A percentile compares a stretch with the other conserved stretches of the same genome.
phyloP scores from a whole-genome alignment of 345 rosid species.

The Clarkia xantiana region DNA sequence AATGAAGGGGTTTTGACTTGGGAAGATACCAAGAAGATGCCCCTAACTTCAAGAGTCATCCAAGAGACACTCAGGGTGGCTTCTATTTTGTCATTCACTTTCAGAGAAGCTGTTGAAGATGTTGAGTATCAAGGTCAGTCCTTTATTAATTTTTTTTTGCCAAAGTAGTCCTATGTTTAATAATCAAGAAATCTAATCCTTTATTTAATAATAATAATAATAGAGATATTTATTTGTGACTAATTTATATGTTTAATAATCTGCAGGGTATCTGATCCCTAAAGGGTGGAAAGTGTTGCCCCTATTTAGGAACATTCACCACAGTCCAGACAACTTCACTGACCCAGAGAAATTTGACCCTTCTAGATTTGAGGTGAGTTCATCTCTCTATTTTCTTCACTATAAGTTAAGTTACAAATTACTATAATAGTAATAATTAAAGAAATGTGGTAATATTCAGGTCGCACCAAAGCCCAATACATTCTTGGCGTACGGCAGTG shows the following conservation, averaged over 20 bases:
- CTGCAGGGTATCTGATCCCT: slow-evolving; percentile 67
- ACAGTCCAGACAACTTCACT: slow-evolving; percentile 47
- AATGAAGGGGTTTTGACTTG: slow-evolving; percentile 21
- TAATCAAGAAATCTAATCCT: no score
- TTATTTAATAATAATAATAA: no score
- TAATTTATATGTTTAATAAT: no score
- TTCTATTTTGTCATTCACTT: slow-evolving; percentile 35
- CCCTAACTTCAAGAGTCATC: slow-evolving; percentile 27
- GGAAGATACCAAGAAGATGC: slow-evolving; percentile 47
- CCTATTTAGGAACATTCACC: slow-evolving; percentile 79
- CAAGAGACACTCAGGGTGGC: slow-evolving; percentile 36
- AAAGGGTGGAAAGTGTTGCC: slow-evolving; percentile 96
- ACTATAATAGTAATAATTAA: no score
- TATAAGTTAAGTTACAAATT: no score
- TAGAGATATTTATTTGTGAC: no score
- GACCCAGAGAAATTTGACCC: slow-evolving; percentile 74
- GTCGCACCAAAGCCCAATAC: slow-evolving; percentile 26
- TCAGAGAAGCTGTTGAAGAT: slow-evolving; percentile 41
- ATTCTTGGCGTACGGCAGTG: slow-evolving; percentile 39
- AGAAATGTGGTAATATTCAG: no score
- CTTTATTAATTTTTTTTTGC: not conserved
- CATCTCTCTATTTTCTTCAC: not conserved
- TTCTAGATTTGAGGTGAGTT: slow-evolving; percentile 67
- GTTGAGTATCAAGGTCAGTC: slow-evolving; percentile 23
- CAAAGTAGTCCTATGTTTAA: no score